phyloP scores from a whole-genome alignment of 768 basidiomycete species.

The Serendipita vermifera region DNA sequence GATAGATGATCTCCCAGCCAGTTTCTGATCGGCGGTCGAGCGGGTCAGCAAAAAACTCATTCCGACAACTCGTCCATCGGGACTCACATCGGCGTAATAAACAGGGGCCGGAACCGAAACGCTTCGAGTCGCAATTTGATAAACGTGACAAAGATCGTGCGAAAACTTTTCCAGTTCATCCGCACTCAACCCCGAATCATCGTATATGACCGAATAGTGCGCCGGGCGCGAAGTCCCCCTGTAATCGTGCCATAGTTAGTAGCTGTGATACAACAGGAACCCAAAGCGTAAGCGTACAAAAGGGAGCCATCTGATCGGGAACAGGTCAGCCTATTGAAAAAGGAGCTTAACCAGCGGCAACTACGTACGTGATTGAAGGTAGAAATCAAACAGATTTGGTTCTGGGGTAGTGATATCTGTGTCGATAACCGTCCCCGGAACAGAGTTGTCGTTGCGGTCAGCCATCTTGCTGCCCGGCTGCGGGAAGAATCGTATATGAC shows the following conservation, averaged over 20 bases:
- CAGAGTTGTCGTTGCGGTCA: not conserved
- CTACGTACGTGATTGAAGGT: not conserved
- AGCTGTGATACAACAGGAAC: too few species aligned
- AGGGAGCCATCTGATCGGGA: too few species aligned
- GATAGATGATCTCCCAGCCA: not conserved
- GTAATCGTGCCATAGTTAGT: too few species aligned
- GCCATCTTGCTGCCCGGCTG: not conserved
- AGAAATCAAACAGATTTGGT: slow-evolving; percentile 3
- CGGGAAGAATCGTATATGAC: slow-evolving; percentile 6
- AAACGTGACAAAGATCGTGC: slow-evolving; percentile 1
- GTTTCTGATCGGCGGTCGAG: not conserved
- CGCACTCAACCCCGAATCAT: not conserved
- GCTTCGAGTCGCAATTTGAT: slow-evolving; percentile 9
- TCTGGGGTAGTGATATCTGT: slow-evolving; percentile 2
- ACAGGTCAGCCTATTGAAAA: too few species aligned
- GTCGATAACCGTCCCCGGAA: slow-evolving; percentile 3
- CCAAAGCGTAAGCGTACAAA: too few species aligned
- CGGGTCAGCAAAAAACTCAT: not conserved
- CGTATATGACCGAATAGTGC: slow-evolving; percentile 1
- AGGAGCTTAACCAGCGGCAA: too few species aligned
- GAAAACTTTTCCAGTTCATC: slow-evolving; percentile 2
- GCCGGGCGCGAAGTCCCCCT: slow-evolving; percentile 6
- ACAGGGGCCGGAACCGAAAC: slow-evolving; percentile 1
- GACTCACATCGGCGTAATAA: slow-evolving; percentile 4
- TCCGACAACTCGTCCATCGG: not conserved